These are phyloP conservation scores for Paecilomyces sp. DNA, from an alignment of 2,329 filamentous ascomycete genomes.

Conservation along the genomic window DNA sequence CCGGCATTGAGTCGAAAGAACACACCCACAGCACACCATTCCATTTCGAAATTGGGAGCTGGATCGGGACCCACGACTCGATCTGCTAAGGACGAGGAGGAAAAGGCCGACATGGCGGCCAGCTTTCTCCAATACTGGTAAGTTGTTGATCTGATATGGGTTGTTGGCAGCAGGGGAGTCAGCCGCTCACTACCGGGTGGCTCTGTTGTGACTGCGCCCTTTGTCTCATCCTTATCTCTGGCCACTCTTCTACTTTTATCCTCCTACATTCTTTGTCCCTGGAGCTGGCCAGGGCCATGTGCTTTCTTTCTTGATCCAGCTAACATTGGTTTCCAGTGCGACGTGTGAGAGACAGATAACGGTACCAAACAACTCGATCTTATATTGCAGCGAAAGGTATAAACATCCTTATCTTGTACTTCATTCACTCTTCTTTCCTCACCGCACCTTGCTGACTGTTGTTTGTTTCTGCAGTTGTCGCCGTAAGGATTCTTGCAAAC, in stretches of 20 bases:
- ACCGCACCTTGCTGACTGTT: not conserved
- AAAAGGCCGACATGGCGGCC: constrained; percentile 32
- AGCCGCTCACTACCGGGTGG: not conserved
- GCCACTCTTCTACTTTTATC: constrained; percentile 1
- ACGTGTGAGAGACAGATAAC: constrained; percentile 61
- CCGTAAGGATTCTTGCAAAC: constrained; percentile 40
- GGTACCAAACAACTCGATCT: constrained; percentile 50
- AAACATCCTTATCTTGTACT: constrained; percentile 13
- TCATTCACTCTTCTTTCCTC: constrained; percentile 1
- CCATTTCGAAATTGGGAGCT: constrained; percentile 27
- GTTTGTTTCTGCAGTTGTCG: constrained; percentile 30
- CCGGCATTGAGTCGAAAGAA: constrained; percentile 27
- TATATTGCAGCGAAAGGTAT: constrained; percentile 61
- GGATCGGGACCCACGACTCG: constrained; percentile 14
- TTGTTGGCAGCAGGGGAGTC: not conserved
- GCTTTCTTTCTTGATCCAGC: constrained; percentile 15
- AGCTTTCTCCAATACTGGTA: constrained; percentile 42
- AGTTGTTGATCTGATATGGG: constrained; percentile 9
- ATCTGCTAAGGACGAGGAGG: constrained; percentile 17
- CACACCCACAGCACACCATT: constrained; percentile 19
- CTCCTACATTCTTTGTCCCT: constrained; percentile 2
- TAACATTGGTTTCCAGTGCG: constrained; percentile 39
- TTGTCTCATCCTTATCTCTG: constrained; percentile 1
- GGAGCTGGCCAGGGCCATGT: constrained; percentile 4
- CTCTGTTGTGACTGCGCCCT: constrained; percentile 3